phyloP scores from a whole-genome alignment of 1,139 yeast genomes.

The Kodamaea plutei region DNA sequence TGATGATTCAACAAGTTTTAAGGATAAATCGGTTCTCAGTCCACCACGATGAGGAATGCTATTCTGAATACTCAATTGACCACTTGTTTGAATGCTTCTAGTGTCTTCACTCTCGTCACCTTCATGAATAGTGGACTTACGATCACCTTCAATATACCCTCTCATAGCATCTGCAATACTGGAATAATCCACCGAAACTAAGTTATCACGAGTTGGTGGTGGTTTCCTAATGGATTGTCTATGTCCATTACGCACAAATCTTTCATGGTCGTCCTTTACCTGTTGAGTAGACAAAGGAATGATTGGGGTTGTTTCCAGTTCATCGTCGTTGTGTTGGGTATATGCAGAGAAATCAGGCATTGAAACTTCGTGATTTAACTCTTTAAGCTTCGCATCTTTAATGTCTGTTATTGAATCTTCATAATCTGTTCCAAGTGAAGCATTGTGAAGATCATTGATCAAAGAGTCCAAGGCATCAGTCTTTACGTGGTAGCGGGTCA shows the following conservation, averaged over 20 bases:
- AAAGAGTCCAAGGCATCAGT: slow-evolving; percentile 34
- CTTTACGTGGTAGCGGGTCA: slow-evolving; percentile 7
- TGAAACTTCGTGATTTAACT: slow-evolving; percentile 20
- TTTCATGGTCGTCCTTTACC: slow-evolving; percentile 26
- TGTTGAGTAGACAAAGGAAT: slow-evolving; percentile 26
- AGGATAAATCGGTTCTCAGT: background rate
- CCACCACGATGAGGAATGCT: background rate
- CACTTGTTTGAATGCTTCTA: background rate
- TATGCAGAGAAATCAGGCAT: slow-evolving; percentile 21
- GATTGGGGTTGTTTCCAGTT: slow-evolving; percentile 24
- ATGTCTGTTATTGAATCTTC: slow-evolving; percentile 1
- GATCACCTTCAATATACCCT: slow-evolving; percentile 18
- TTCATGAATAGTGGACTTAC: slow-evolving; percentile 2
- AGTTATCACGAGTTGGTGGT: slow-evolving; percentile 21
- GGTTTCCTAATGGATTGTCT: slow-evolving; percentile 35
- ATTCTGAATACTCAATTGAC: slow-evolving; percentile 2
- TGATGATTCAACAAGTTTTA: slow-evolving; percentile 4
- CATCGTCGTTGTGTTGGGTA: slow-evolving; percentile 2
- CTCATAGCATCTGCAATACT: slow-evolving; percentile 27
- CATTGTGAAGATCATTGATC: slow-evolving; percentile 32
- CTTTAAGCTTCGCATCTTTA: slow-evolving; percentile 14
- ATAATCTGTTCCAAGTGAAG: slow-evolving; percentile 16
- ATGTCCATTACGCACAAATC: slow-evolving; percentile 27
- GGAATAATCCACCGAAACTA: slow-evolving; percentile 25
- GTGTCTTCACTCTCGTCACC: slow-evolving; percentile 3